Percentiles rank a stretch among this genome's conserved stretches.
phyloP scores from a whole-genome alignment of 495 filamentous ascomycete species.

The Clohesyomyces aquaticus region DNA sequence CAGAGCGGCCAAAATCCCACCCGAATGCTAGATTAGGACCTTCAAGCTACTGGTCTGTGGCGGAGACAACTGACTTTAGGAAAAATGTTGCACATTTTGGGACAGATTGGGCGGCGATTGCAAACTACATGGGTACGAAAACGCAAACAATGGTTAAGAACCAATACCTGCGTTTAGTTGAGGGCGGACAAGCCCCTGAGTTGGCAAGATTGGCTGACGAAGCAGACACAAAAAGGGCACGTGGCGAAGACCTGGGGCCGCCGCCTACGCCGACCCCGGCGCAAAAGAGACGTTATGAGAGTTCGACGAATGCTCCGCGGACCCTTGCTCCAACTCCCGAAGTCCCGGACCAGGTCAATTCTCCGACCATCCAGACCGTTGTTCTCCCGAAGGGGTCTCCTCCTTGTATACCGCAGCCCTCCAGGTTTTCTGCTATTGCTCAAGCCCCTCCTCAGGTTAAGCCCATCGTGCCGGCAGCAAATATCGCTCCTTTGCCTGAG shows the following conservation, averaged over 20 bases:
- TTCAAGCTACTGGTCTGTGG: constrained; percentile 97
- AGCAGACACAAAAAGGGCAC: constrained; percentile 69
- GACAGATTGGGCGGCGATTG: constrained; percentile 84
- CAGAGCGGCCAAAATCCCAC: constrained; percentile 29
- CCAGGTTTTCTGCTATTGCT: constrained; percentile 29
- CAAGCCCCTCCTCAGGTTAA: constrained; percentile 39
- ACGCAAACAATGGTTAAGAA: constrained; percentile 97
- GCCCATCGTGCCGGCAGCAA: constrained; percentile 30
- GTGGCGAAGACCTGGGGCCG: constrained; percentile 72
- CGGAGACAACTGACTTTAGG: constrained; percentile 83
- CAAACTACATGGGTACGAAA: constrained; percentile 85
- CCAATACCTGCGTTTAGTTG: constrained; percentile 78
- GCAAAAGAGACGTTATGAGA: constrained; percentile 64
- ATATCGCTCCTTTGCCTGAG: constrained; percentile 29
- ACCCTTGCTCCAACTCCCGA: constrained; percentile 65
- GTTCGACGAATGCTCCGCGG: constrained; percentile 60
- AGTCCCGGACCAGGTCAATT: constrained; percentile 57
- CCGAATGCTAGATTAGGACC: constrained; percentile 49
- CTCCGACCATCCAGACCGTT: constrained; percentile 28
- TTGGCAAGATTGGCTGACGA: constrained; percentile 69
- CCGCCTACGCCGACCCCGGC: constrained; percentile 64
- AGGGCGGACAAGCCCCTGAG: constrained; percentile 64
- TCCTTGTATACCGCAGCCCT: constrained; percentile 27
- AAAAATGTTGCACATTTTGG: constrained; percentile 79
- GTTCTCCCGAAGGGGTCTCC: constrained; percentile 40